Percentiles rank a stretch among this genome's conserved stretches.
These are phyloP conservation scores for Cantharellus anzutake DNA, from an alignment of 768 basidiomycete genomes.

Conservation along the genomic window DNA sequence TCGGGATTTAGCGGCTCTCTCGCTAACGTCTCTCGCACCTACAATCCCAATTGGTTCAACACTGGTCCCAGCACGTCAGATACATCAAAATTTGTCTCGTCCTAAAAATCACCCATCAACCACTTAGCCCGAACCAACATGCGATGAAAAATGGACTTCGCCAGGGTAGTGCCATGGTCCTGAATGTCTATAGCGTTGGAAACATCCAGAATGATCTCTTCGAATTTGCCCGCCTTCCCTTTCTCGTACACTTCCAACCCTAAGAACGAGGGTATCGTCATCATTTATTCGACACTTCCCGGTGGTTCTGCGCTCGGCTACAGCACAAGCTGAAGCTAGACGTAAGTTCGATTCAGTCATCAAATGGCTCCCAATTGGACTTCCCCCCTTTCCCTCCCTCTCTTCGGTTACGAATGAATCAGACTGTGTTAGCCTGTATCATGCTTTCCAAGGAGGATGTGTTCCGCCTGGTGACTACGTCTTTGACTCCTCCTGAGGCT, in stretches of 20 bases:
- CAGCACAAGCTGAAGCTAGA: conserved; percentile 16
- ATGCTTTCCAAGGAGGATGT: conserved; percentile 24
- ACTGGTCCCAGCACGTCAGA: conserved; percentile 15
- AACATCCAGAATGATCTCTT: conserved; percentile 15
- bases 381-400: no score
- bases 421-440: conserved; percentile 17
- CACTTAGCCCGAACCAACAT: no score
- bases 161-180: conserved; percentile 11
- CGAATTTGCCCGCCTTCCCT: conserved; percentile 24
- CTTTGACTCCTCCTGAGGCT: conserved; percentile 11
- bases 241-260: conserved; percentile 14
- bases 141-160: conserved; percentile 23
- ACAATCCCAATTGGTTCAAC: conserved; percentile 14
- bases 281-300: conserved; percentile 18
- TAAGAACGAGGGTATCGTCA: conserved; percentile 22
- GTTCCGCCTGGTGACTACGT: conserved; percentile 11
- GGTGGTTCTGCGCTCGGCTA: conserved; percentile 11
- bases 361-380: conserved; percentile 1
- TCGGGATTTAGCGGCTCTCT: conserved; percentile 10
- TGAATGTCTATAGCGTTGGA: conserved; percentile 22
- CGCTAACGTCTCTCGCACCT: conserved; percentile 8
- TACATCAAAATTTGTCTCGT: no score
- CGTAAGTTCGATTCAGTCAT: conserved; percentile 23
- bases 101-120: no score
- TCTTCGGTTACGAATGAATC: not conserved